phyloP scores from a whole-genome alignment of 2,329 filamentous ascomycete genomes.

The Penicillium sp. region DNA sequence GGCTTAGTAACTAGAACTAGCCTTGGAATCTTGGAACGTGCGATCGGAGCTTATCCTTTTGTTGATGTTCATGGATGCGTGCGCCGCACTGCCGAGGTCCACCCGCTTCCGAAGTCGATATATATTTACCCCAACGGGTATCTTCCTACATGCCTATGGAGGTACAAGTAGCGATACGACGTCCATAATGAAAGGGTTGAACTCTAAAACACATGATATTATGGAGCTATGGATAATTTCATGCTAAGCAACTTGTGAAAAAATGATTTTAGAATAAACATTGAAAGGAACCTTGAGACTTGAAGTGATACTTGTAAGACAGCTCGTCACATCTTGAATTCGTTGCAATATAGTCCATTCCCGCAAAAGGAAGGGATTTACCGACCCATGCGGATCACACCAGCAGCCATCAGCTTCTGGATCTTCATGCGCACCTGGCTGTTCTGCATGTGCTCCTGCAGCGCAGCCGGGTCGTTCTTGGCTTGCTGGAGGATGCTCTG shows the following conservation, averaged over 20 bases:
- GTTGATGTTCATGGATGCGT: no score
- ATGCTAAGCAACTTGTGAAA: conserved; percentile 11
- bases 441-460: conserved; percentile 98
- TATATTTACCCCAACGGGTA: no score
- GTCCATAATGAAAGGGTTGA: no score
- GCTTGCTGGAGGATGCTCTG: conserved; percentile 96
- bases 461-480: conserved; percentile 84
- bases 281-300: background rate
- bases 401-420: conserved; percentile 89
- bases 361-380: conserved; percentile 25
- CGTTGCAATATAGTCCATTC: conserved; percentile 12
- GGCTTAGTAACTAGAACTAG: no score
- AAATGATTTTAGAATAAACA: conserved; percentile 6
- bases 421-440: conserved; percentile 81
- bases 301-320: conserved; percentile 15
- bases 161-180: no score
- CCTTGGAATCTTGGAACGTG: no score
- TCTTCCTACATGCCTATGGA: no score
- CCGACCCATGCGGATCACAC: conserved; percentile 78
- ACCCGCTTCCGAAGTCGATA: no score
- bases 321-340: conserved; percentile 24
- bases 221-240: background rate
- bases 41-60: no score
- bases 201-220: background rate
- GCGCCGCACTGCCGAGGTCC: no score